Base-by-base conservation (phyloP, 2,329 filamentous ascomycete genomes). In the Aquanectria penicillioides region DNA sequence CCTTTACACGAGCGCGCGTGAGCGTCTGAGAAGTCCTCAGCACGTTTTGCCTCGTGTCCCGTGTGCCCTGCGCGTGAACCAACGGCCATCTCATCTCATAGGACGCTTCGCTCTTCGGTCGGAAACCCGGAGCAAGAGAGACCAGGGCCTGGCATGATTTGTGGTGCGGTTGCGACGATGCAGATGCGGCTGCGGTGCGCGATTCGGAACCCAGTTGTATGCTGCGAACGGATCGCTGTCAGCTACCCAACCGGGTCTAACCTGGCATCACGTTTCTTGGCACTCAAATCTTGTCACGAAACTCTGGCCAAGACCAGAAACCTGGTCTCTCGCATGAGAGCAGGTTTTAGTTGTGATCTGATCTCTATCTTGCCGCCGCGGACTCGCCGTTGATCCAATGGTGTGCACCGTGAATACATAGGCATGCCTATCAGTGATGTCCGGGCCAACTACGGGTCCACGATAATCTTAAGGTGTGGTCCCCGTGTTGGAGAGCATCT, bases 291-390 rank as follows among this genome's bases (percentile, higher is more conserved):
- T 22, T 56, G 20, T 49, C 44, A n/a, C 23, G 7, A 7, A 49
- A 47, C 12, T 12, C 28, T 9, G 25, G n/a, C 26, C 23, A 25
- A 44, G n/a, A n/a, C n/a, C n/a, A n/a, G n/a, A n/a, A n/a, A n/a
- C n/a, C n/a, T n/a, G n/a, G n/a, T n/a, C n/a, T n/a, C n/a, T n/a
- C n/a, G n/a, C n/a, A n/a, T n/a, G n/a, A 46, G 41, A 7, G 34
- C 43, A 36, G 33, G 33, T 50, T 38, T 28, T 44, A 20, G 37
- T 29, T 31, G 38, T 52, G 48, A 62, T 50, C 43, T 47, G 53
- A 61, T 61, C 57, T 63, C 40, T 55, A 38, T 41, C 37, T 44
- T 34, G 31, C 50, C 52, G 48, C 34, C 22, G 44, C 17, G 49
- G 38, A 20, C 11, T 23, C 33, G 28, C 23, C 17, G 28, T 18